phyloP scores from a whole-genome alignment of 208 protist species.

The Crithidia expoeki region DNA sequence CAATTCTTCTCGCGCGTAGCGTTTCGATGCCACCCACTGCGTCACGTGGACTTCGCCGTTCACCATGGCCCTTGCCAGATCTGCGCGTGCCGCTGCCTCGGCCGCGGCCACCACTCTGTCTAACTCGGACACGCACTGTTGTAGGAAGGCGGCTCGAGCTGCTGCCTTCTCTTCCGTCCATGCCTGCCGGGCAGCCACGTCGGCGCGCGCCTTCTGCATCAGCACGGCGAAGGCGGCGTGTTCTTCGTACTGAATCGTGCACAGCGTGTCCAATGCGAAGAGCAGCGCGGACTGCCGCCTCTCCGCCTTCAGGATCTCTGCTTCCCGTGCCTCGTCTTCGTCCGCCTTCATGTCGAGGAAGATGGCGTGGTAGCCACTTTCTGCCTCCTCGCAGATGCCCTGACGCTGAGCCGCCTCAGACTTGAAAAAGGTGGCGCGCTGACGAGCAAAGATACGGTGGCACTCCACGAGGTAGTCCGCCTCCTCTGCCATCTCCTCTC shows the following conservation, averaged over 20 bases:
- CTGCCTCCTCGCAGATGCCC: constrained; percentile 26
- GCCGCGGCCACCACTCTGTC: constrained; percentile 15
- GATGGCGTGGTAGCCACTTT: constrained; percentile 37
- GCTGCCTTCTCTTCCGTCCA: constrained; percentile 46
- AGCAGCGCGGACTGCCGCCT: constrained; percentile 21
- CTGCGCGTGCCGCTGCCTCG: constrained; percentile 36
- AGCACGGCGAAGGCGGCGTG: constrained; percentile 32
- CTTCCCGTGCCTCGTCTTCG: constrained; percentile 16
- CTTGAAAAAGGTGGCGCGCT: constrained; percentile 13
- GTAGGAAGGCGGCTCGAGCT: constrained; percentile 23
- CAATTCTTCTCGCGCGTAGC: constrained; percentile 33
- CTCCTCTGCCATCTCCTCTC: constrained; percentile 32
- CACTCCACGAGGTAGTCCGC: constrained; percentile 29
- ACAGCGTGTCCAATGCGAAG: constrained; percentile 37
- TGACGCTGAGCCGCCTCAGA: constrained; percentile 19
- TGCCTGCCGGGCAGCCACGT: constrained; percentile 39
- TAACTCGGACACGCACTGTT: constrained; percentile 20
- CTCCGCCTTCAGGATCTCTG: constrained; percentile 5
- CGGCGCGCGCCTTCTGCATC: constrained; percentile 26
- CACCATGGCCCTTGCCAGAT: constrained; percentile 16
- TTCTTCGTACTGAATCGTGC: constrained; percentile 49
- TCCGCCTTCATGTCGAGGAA: constrained; percentile 41
- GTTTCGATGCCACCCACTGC: constrained; percentile 36
- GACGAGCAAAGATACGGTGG: constrained; percentile 27
- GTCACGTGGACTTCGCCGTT: constrained; percentile 34